Base-by-base conservation (phyloP, 192 early-diverging fungal species). In the Backusella sp. region DNA sequence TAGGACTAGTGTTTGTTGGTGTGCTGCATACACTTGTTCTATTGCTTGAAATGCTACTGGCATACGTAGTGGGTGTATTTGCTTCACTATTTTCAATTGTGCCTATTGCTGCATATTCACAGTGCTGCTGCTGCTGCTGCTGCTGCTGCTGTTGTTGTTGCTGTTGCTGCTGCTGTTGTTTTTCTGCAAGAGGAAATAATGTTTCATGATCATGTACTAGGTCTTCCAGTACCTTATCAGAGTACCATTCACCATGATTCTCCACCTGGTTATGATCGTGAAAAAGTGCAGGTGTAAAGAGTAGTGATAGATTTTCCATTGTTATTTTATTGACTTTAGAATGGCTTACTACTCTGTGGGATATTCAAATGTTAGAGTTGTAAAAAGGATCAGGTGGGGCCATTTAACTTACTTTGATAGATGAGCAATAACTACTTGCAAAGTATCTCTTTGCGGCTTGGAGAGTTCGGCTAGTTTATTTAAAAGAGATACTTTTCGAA, bases 281-380 rank as follows among this genome's bases (percentile, higher is more conserved):
- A 76, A 92, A 92, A 19, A 91, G 83, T 1, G 90, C 86, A 1
- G 89, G 86, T 14, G 87, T 85, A 72, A 92, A 92, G n/a, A 92
- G 83, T 59, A 92, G 72, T 1, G 85, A 86, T 1, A 92, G 41
- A 73, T 92, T 92, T n/a, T 79, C 76, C 3, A 86, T 75, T 7
- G 84, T 88, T 90, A 92, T 92, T 71, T 92, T 92, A 86, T 92
- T 92, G 1, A 82, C 70, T 17, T 87, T 82, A 9, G 87, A 82
- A 36, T 88, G 70, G 1, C 70, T 42, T 36, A 84, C 75, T 4
- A 90, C 75, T 21, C 90, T 91, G 68, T 53, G 28, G 66, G 28
- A 6, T 59, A 30, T 23, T 32, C 28, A 19, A 44, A 44, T 17
- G 12, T 44, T 44, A 44, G 42, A 17, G 4, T 17, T 44, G 5